Base-by-base conservation (phyloP, 805 yeast species). In the Wickerhamiella alocasiicola region DNA sequence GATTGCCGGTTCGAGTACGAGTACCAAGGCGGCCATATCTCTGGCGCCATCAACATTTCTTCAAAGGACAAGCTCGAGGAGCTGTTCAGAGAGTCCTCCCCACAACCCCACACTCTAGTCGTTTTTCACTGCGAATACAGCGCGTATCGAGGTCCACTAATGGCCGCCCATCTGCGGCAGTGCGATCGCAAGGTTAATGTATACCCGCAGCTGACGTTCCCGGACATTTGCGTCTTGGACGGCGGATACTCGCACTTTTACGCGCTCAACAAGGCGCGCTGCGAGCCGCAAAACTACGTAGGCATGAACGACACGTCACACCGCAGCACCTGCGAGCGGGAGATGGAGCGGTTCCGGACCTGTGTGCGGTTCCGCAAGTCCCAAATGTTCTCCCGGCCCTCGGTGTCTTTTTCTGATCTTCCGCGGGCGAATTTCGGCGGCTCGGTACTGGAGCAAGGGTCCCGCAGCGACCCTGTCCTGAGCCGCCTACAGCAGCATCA, bases 1-100 rank as follows among this genome's bases (percentile, higher is more conserved):
- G 98, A 91, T 61, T 85, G 97, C 56, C 72, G 98, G 41, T 91
- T 91, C 55, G 83, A 78, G 51, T 88, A 88, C 63, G 98, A 91
- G 60, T 91, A 66, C 58, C 67, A 72, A 30, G 97, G 97, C 24
- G 98, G 98, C 21, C 98, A 91, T 59, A 83, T 91, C 35, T 72
- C 68, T 35, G 78, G 80, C 35, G 94, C 97, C 6, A 51, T 81
- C 41, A 91, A 88, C 57, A 67, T 85, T 23, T 74, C 81, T 30
- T 71, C 79, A 27, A 78, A 79, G 49, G 71, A 71, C 42, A 79
- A 74, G 36, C 63, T 88, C 31, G 94, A 83, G 52, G 62, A 67
- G 28, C 56, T 59, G 36, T 69, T 85, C 47, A 62, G 70, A 18
- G 50, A 50, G 13, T 41, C 63, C 55, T 48, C 63, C 53, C 24